Percentiles rank a stretch among this genome's conserved stretches.
Evolutionary conservation across 257 asterid species (phyloP).

Genomic region (Solanum chiquidenum): DNA sequence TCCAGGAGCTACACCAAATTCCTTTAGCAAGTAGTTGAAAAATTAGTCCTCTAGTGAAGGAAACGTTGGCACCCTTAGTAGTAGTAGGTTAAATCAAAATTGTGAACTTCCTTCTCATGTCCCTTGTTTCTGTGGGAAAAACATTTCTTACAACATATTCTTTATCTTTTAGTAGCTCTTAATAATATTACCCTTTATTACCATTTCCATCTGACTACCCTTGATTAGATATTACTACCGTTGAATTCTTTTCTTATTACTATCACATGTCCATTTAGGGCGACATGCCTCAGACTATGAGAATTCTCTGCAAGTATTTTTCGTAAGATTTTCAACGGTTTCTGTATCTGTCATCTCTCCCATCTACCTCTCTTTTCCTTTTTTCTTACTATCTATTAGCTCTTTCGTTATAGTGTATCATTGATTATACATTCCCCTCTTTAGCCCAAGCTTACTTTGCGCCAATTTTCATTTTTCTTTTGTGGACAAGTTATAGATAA

Average conservation of each 20-base stretch:
- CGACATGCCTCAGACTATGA: background rate
- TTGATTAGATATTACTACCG: background rate
- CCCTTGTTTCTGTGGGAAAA: background rate
- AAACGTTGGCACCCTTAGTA: background rate
- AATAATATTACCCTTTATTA: background rate
- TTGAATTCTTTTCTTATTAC: background rate
- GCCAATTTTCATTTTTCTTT: background rate
- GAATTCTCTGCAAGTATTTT: background rate
- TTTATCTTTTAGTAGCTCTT: background rate
- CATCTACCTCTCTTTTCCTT: background rate
- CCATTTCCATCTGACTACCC: background rate
- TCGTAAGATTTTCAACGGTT: background rate
- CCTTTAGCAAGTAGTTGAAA: background rate
- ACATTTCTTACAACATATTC: background rate
- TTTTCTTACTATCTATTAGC: background rate
- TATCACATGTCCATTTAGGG: background rate
- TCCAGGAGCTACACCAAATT: conserved; percentile 13
- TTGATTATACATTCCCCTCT: background rate
- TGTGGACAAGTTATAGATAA: background rate
- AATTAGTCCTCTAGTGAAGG: conserved; percentile 10
- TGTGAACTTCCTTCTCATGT: background rate
- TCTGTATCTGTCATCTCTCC: background rate
- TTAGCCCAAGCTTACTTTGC: background rate
- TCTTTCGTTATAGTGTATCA: background rate
- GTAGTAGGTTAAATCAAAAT: background rate